These are phyloP conservation scores for Lachnellula subtilissima DNA, from an alignment of 2,329 filamentous ascomycete species.

Conservation along the genomic window DNA sequence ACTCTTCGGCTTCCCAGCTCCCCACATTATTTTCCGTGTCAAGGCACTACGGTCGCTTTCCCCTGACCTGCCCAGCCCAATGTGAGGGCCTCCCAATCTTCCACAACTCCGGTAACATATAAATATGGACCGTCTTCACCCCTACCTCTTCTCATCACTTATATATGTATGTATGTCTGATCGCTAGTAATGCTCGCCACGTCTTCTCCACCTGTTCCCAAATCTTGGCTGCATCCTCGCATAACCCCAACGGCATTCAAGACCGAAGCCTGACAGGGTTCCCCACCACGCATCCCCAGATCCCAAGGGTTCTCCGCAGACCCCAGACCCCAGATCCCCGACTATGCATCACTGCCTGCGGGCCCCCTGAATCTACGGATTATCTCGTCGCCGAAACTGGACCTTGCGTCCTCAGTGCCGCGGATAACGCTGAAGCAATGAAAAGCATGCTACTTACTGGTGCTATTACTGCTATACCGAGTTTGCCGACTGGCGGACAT, in stretches of 20 bases:
- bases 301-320: not conserved
- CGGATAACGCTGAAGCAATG: not conserved
- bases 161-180: constrained; percentile 1
- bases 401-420: not conserved
- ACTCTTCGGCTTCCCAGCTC: not conserved
- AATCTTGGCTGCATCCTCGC: constrained; percentile 11
- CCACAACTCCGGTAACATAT: constrained; percentile 5
- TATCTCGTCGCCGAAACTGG: constrained; percentile 6
- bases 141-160: not conserved
- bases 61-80: not conserved
- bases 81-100: constrained; percentile 1
- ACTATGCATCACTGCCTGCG: not conserved
- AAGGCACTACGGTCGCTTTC: not conserved
- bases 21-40: constrained; percentile 1
- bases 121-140: not conserved
- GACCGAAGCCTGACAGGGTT: constrained; percentile 2
- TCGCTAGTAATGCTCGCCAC: not conserved
- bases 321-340: not conserved
- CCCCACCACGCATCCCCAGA: not conserved
- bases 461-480: constrained; percentile 1
- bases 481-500: constrained; percentile 2
- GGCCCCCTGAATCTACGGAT: constrained; percentile 5
- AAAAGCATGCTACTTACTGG: not conserved
- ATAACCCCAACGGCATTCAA: constrained; percentile 13
- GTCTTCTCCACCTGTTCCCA: not conserved